Conservation (phyloP, 2,329 filamentous ascomycete species). For the Colletotrichum phormii region DNA sequence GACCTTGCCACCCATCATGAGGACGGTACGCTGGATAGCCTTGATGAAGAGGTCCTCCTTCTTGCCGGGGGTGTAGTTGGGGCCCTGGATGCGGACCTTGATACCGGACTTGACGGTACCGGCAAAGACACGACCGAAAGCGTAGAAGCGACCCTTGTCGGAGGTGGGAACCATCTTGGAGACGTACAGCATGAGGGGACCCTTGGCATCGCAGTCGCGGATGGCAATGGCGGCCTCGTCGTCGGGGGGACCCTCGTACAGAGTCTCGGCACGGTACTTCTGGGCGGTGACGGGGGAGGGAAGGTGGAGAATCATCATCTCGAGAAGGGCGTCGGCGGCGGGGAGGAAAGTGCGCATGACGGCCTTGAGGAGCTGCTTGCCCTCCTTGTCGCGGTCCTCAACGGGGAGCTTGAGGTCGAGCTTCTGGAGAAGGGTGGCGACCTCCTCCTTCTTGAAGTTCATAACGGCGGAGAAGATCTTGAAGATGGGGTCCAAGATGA, state of each 20-base stretch:
- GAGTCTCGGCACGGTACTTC: constrained; percentile 97
- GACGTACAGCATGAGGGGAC: constrained; percentile 99
- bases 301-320: constrained; percentile 99
- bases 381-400: constrained; percentile 93
- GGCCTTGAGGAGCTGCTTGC: constrained; percentile 97
- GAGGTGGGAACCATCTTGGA: constrained; percentile 99
- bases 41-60: constrained; percentile 99
- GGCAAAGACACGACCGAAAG: constrained; percentile 99
- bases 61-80: constrained; percentile 97
- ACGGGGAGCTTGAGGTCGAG: constrained; percentile 89
- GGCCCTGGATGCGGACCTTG: constrained; percentile 99
- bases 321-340: constrained; percentile 95
- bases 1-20: constrained; percentile 99
- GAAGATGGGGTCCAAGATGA: constrained; percentile 99
- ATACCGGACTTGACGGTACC: constrained; percentile 98
- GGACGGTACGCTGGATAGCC: constrained; percentile 98
- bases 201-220: constrained; percentile 98
- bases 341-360: constrained; percentile 99
- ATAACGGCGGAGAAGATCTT: constrained; percentile 96
- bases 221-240: constrained; percentile 95
- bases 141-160: constrained; percentile 99
- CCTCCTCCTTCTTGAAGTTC: constrained; percentile 99
- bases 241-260: constrained; percentile 97
- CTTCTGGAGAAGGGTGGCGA: constrained; percentile 86
- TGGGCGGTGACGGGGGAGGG: constrained; percentile 96